A percentile compares a stretch with the other conserved stretches of the same genome.
Conservation (phyloP, 495 filamentous ascomycete genomes). For the Immersiella caudata region DNA sequence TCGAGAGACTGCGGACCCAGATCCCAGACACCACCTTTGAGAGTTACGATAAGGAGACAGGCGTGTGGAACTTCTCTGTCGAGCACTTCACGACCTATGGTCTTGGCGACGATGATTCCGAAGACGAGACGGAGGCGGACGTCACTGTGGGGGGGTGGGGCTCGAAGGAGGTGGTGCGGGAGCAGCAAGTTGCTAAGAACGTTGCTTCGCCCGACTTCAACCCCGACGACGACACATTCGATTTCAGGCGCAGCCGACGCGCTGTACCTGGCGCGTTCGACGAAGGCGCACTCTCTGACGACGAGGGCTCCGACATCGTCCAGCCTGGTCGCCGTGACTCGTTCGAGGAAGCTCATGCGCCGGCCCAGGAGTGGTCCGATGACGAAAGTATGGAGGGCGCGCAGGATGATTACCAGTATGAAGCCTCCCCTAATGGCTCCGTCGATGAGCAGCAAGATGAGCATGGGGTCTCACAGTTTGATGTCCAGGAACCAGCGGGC, state of each 20-base stretch:
- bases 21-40: constrained; percentile 80
- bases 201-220: constrained; percentile 46
- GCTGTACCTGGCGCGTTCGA: constrained; percentile 80
- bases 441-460: constrained; percentile 53
- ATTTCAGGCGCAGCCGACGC: constrained; percentile 70
- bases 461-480: constrained; percentile 38
- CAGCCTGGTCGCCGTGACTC: constrained; percentile 84
- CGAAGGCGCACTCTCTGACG: constrained; percentile 55
- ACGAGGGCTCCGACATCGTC: constrained; percentile 38
- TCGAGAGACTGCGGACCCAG: constrained; percentile 70
- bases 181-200: constrained; percentile 19
- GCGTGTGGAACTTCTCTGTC: constrained; percentile 88
- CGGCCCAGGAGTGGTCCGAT: constrained; percentile 59
- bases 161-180: constrained; percentile 4
- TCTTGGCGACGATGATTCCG: constrained; percentile 82
- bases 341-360: constrained; percentile 76
- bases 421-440: constrained; percentile 34
- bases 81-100: constrained; percentile 95
- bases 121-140: constrained; percentile 64
- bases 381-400: constrained; percentile 66
- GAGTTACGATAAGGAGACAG: constrained; percentile 72
- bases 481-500: constrained; percentile 52
- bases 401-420: constrained; percentile 58
- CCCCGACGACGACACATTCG: constrained; percentile 81
- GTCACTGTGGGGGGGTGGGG: constrained; percentile 17